Evolutionary conservation across 768 basidiomycete species (phyloP).

Genomic region (Pleurotus tuber-regium): DNA sequence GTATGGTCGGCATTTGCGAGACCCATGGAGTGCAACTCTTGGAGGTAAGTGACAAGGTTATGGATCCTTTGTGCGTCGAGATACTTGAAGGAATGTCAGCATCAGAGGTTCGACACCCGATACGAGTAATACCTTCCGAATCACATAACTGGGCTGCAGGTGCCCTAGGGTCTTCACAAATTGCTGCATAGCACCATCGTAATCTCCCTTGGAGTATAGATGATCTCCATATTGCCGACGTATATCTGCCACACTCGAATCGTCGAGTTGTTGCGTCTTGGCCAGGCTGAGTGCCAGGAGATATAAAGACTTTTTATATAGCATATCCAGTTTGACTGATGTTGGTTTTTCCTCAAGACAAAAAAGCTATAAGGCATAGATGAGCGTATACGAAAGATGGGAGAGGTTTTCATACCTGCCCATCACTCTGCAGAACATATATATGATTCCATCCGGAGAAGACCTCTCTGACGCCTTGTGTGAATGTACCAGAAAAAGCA

Average conservation of each 20-base stretch:
- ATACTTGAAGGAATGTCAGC: conserved; percentile 51
- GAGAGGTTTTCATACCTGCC: conserved; percentile 49
- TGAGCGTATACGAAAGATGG: neutral
- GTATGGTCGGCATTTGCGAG: conserved; percentile 97
- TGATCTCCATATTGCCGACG: conserved; percentile 90
- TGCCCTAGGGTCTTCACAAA: conserved; percentile 88
- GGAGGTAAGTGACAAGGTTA: conserved; percentile 92
- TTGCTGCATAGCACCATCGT: conserved; percentile 90
- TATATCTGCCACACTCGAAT: conserved; percentile 79
- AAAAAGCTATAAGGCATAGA: conserved; percentile 41
- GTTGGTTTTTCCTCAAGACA: conserved; percentile 79
- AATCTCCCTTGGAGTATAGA: conserved; percentile 87
- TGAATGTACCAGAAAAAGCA: conserved; percentile 78
- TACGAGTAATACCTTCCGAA: conserved; percentile 71
- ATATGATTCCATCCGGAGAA: conserved; percentile 81
- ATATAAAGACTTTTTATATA: conserved; percentile 80
- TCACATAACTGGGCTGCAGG: conserved; percentile 92
- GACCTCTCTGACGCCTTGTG: conserved; percentile 79
- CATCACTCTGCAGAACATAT: conserved; percentile 76
- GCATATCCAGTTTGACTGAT: conserved; percentile 77
- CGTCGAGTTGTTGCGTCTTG: conserved; percentile 71
- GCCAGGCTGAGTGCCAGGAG: conserved; percentile 81
- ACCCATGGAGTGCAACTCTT: conserved; percentile 87
- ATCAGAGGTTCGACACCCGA: neutral
- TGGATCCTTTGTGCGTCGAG: conserved; percentile 95